Conservation (phyloP, 768 basidiomycete species). For the Boletus speciosus region DNA sequence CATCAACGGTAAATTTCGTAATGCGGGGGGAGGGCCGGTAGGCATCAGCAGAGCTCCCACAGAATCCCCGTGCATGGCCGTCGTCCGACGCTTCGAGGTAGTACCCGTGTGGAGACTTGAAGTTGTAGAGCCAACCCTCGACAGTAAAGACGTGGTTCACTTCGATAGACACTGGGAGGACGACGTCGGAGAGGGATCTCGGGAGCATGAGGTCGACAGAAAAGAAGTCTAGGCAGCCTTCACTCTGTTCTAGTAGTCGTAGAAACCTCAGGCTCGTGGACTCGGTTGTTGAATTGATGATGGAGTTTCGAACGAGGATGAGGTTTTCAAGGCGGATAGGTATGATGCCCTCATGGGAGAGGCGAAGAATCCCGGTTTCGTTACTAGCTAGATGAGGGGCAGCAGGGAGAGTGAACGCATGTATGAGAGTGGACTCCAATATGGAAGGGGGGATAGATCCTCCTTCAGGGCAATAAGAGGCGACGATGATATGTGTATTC, state of each 20-base stretch:
- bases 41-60: neutral
- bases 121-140: neutral
- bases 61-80: slow-evolving; percentile 3
- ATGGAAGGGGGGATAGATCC: neutral
- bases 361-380: neutral
- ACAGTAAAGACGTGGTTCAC: neutral
- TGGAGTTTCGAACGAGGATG: slow-evolving; percentile 3
- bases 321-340: neutral
- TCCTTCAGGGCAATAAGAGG: neutral
- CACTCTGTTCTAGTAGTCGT: neutral
- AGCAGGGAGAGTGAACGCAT: neutral
- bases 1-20: slow-evolving; percentile 8
- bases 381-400: neutral
- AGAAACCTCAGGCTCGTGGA: neutral
- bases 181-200: neutral
- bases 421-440: neutral
- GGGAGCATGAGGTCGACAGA: slow-evolving; percentile 1
- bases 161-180: neutral
- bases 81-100: slow-evolving; percentile 2
- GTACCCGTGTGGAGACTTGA: neutral
- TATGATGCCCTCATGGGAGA: slow-evolving; percentile 1
- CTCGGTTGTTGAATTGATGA: neutral
- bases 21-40: neutral
- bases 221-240: neutral
- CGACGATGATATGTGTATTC: slow-evolving; percentile 3